phyloP scores from a whole-genome alignment of 371 early-diverging fungal genomes.

The Fennellomyces sp. region DNA sequence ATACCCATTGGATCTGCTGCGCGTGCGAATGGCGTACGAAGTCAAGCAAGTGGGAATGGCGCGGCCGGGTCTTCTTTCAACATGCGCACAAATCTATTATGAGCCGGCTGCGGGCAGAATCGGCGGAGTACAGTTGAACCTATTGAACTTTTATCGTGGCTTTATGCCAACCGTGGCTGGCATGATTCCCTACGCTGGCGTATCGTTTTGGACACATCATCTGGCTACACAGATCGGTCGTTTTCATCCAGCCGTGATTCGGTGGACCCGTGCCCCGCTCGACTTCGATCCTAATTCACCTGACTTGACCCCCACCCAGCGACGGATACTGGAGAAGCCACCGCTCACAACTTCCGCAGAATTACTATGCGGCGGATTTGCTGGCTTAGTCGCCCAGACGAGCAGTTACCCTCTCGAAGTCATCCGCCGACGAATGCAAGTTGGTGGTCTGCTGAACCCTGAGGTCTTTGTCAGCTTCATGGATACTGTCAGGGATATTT shows the following conservation, averaged over 20 bases:
- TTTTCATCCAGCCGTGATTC: constrained; percentile 32
- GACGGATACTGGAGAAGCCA: constrained; percentile 22
- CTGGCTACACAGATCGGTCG: constrained; percentile 60
- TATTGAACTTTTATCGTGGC: constrained; percentile 91
- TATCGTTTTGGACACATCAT: constrained; percentile 83
- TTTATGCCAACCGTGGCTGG: constrained; percentile 88
- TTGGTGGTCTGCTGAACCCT: constrained; percentile 69
- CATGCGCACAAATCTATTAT: constrained; percentile 53
- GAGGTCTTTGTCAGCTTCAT: constrained; percentile 55
- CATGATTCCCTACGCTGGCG: constrained; percentile 96
- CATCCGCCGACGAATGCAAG: constrained; percentile 90
- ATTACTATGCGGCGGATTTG: constrained; percentile 80
- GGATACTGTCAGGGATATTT: constrained; percentile 69
- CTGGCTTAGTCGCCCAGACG: constrained; percentile 89
- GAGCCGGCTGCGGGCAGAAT: constrained; percentile 53
- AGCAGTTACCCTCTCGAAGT: constrained; percentile 89
- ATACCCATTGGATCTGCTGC: constrained; percentile 93
- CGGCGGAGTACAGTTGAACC: constrained; percentile 11
- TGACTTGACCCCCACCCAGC: constrained; percentile 31
- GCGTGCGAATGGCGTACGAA: constrained; percentile 93
- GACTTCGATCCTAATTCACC: constrained; percentile 26
- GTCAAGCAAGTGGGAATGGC: constrained; percentile 41
- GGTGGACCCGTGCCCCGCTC: constrained; percentile 32
- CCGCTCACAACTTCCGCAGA: constrained; percentile 78
- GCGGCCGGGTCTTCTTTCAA: constrained; percentile 33